Conservation (phyloP, 306 rosid species). For the Adenanthera pavonina region DNA sequence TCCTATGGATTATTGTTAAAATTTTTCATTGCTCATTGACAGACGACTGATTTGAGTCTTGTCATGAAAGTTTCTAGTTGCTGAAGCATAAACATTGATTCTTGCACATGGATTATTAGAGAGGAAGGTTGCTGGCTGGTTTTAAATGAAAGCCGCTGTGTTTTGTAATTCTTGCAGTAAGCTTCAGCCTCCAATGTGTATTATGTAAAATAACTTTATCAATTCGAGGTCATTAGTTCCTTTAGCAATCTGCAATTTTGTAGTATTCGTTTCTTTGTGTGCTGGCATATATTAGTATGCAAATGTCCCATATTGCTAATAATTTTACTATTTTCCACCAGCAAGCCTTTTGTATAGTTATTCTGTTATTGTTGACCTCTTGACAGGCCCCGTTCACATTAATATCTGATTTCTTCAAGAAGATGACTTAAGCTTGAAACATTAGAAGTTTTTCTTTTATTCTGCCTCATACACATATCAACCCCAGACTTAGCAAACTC, state of each 20-base stretch:
- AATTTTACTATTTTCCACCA: background rate
- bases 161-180: background rate
- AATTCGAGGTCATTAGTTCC: background rate
- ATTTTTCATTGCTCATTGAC: constrained; percentile 8
- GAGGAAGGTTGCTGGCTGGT: constrained; percentile 10
- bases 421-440: background rate
- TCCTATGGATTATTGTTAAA: background rate
- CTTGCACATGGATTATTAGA: background rate
- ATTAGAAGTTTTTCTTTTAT: background rate
- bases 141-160: background rate
- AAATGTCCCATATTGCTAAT: background rate
- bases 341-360: background rate
- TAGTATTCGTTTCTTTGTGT: background rate
- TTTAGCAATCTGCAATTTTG: background rate
- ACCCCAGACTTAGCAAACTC: background rate
- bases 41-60: constrained; percentile 16
- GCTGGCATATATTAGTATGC: background rate
- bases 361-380: background rate
- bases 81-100: constrained; percentile 15
- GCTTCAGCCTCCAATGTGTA: constrained; percentile 16
- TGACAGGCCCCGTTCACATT: background rate
- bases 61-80: constrained; percentile 5
- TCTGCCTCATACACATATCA: background rate
- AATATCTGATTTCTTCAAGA: background rate
- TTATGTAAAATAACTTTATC: background rate